A percentile compares a stretch with the other conserved stretches of the same genome.
Conservation (phyloP, 768 basidiomycete species). For the Mycena polygramma region DNA sequence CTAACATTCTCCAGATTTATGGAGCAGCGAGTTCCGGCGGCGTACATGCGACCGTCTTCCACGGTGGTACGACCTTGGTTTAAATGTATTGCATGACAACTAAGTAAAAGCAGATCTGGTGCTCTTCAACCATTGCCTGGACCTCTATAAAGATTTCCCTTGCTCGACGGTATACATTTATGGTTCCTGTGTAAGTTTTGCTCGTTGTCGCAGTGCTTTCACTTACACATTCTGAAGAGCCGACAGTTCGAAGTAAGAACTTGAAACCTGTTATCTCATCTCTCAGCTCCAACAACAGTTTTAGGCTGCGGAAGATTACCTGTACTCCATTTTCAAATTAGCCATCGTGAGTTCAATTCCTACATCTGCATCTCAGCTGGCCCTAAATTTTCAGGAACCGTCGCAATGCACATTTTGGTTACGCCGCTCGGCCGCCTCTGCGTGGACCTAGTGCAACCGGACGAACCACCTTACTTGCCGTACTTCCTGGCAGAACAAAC, state of each 20-base stretch:
- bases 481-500: not conserved
- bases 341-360: not conserved
- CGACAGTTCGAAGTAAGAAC: too few species aligned
- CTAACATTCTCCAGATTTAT: not conserved
- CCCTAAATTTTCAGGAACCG: not conserved
- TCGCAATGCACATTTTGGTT: conserved; percentile 1
- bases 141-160: too few species aligned
- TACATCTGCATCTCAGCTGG: too few species aligned
- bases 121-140: not conserved
- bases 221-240: too few species aligned
- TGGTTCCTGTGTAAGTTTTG: too few species aligned
- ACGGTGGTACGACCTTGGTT: not conserved
- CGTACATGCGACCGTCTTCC: not conserved
- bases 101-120: not conserved
- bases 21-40: not conserved
- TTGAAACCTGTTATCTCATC: too few species aligned
- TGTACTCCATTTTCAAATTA: too few species aligned
- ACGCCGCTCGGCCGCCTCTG: conserved; percentile 8
- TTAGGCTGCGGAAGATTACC: too few species aligned
- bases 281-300: too few species aligned
- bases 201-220: too few species aligned
- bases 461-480: not conserved
- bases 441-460: not conserved
- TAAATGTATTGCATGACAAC: not conserved
- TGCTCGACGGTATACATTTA: too few species aligned